A percentile compares a stretch with the other conserved stretches of the same genome.
phyloP scores from a whole-genome alignment of 75 land plant genomes.

The Isoetes taiwanensis region DNA sequence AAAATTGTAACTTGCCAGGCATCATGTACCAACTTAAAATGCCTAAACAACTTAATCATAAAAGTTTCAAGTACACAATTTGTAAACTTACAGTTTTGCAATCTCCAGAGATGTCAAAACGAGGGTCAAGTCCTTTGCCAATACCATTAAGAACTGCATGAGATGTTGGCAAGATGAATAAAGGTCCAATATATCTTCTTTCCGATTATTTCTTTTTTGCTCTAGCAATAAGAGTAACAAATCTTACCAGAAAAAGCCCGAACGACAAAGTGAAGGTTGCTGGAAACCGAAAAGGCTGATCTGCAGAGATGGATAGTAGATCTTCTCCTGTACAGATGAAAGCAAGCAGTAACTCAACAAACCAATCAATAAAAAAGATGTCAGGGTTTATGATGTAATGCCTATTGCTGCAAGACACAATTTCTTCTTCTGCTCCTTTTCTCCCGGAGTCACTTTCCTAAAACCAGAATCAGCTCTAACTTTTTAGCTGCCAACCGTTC shows the following conservation, averaged over 20 bases:
- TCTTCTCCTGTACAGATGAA: slow-evolving; percentile 33
- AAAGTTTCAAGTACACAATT: not conserved
- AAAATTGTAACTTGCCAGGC: too few species aligned
- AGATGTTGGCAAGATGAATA: too few species aligned
- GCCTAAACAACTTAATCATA: not conserved
- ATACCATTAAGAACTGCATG: slow-evolving; percentile 95
- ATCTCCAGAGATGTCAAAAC: slow-evolving; percentile 99
- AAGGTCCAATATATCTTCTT: too few species aligned
- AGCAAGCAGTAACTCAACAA: not conserved
- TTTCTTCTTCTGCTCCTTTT: too few species aligned
- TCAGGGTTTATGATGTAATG: not conserved
- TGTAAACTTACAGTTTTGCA: slow-evolving; percentile 92
- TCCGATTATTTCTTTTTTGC: too few species aligned
- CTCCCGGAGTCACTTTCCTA: too few species aligned
- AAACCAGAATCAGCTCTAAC: too few species aligned
- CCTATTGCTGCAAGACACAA: too few species aligned
- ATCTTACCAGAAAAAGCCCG: slow-evolving; percentile 54
- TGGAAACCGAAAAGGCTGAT: slow-evolving; percentile 3
- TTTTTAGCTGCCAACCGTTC: too few species aligned
- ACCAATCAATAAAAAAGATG: not conserved
- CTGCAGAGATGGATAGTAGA: not conserved
- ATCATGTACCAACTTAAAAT: too few species aligned
- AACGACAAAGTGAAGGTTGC: slow-evolving; percentile 7
- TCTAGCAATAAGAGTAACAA: too few species aligned
- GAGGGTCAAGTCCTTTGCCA: slow-evolving; percentile 98